A percentile compares a stretch with the other conserved stretches of the same genome.
Conservation (phyloP, 768 basidiomycete genomes). For the Tylopilus vinaceipallidus region DNA sequence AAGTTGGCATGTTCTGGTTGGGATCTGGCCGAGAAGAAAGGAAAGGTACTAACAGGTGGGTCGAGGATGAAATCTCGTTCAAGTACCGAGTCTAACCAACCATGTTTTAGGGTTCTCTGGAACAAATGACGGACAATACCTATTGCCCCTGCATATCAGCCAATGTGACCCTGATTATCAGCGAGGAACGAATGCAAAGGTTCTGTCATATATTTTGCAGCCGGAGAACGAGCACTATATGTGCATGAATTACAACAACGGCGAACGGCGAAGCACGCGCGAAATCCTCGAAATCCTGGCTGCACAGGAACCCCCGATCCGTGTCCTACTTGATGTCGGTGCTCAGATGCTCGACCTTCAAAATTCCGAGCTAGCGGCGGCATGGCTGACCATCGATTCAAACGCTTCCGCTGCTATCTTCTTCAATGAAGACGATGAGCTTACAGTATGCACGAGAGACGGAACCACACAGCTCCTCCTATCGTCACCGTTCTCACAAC, state of each 20-base stretch:
- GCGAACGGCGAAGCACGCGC: slow-evolving; percentile 15
- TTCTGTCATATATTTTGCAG: slow-evolving; percentile 31
- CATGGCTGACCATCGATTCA: slow-evolving; percentile 38
- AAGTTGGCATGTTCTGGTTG: slow-evolving; percentile 37
- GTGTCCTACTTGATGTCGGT: slow-evolving; percentile 53
- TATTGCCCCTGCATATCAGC: slow-evolving; percentile 34
- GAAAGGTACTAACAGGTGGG: slow-evolving; percentile 15
- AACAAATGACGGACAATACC: slow-evolving; percentile 40
- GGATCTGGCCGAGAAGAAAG: slow-evolving; percentile 35
- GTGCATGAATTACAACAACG: slow-evolving; percentile 5
- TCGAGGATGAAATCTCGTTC: not conserved
- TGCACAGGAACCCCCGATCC: slow-evolving; percentile 37
- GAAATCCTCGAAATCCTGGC: slow-evolving; percentile 32
- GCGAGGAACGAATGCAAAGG: slow-evolving; percentile 45
- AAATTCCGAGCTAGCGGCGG: slow-evolving; percentile 39
- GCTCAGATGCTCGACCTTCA: slow-evolving; percentile 54
- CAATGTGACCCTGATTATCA: slow-evolving; percentile 31
- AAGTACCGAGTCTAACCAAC: not conserved
- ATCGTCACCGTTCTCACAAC: slow-evolving; percentile 35
- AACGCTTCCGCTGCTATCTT: slow-evolving; percentile 32
- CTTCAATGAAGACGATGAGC: slow-evolving; percentile 34
- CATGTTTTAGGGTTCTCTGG: slow-evolving; percentile 35
- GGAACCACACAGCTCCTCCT: slow-evolving; percentile 27
- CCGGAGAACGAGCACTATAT: slow-evolving; percentile 21
- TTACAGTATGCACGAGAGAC: slow-evolving; percentile 31